Conservation (phyloP, 306 rosid genomes). For the Herpetospermum pedunculosum region DNA sequence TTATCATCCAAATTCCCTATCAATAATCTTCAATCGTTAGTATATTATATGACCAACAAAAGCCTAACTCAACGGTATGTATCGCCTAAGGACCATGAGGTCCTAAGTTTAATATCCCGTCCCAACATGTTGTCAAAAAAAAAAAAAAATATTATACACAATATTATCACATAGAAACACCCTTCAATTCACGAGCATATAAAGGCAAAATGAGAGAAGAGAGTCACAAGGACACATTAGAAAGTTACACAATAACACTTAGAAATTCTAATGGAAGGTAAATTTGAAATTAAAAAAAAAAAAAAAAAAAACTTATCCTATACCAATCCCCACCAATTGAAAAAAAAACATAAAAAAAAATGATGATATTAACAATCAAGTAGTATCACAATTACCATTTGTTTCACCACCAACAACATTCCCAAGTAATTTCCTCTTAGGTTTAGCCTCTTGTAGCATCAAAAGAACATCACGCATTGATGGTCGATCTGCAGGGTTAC, state of each 20-base stretch:
- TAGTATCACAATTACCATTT: background rate
- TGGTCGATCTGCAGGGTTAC: conserved; percentile 68
- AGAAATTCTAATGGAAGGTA: conserved; percentile 33
- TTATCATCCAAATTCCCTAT: background rate
- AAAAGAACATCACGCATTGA: conserved; percentile 82
- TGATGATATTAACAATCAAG: conserved; percentile 38
- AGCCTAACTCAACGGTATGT: too few species aligned
- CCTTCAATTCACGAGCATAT: conserved; percentile 14
- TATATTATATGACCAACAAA: background rate
- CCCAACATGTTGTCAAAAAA: too few species aligned
- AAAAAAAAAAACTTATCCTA: conserved; percentile 49
- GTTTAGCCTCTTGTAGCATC: conserved; percentile 81
- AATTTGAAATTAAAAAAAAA: background rate
- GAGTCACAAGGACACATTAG: background rate
- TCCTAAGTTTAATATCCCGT: too few species aligned
- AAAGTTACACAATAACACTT: conserved; percentile 20
- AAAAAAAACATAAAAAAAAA: background rate
- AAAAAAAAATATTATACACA: too few species aligned
- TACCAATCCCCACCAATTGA: conserved; percentile 88
- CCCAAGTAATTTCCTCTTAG: conserved; percentile 48
- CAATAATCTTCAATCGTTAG: background rate
- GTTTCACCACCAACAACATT: background rate
- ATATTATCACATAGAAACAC: conserved; percentile 19
- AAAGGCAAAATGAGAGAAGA: conserved; percentile 17
- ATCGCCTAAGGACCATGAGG: too few species aligned